Percentiles rank a stretch among this genome's conserved stretches.
Conservation (phyloP, 163 green algal genomes). For the Chlamydomonas reinhardtii region DNA sequence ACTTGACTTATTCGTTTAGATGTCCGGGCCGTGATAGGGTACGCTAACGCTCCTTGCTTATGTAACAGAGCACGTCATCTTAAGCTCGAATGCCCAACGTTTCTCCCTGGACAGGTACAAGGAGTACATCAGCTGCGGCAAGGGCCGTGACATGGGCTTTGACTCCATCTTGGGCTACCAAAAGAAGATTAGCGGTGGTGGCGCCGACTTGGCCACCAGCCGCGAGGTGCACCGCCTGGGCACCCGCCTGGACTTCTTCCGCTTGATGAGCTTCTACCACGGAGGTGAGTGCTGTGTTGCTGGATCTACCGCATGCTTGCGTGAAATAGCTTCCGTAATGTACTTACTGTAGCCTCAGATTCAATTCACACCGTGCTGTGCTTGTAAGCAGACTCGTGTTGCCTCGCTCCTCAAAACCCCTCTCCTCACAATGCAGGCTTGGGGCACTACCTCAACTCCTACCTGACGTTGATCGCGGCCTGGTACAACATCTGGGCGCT, state of each 20-base stretch:
- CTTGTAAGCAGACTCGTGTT: too few relatives aligned
- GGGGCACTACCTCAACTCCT: constrained; percentile 91
- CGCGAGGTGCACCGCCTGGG: constrained; percentile 86
- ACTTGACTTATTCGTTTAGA: too few relatives aligned
- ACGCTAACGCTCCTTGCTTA: too few relatives aligned
- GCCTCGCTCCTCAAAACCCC: too few relatives aligned
- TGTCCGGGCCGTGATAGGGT: too few relatives aligned
- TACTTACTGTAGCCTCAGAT: neutral
- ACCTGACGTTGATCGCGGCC: constrained; percentile 77
- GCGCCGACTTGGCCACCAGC: constrained; percentile 89
- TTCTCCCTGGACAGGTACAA: constrained; percentile 76
- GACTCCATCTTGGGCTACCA: constrained; percentile 93
- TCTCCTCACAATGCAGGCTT: too few relatives aligned
- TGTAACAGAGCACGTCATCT: too few relatives aligned
- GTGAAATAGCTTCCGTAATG: too few relatives aligned
- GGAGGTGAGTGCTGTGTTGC: constrained; percentile 51
- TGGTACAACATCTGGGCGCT: constrained; percentile 83
- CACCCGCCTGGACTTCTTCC: constrained; percentile 88
- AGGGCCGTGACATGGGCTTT: constrained; percentile 94
- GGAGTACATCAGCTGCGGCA: constrained; percentile 92
- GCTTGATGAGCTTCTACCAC: constrained; percentile 87
- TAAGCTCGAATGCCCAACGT: too few relatives aligned
- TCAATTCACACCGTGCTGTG: too few relatives aligned
- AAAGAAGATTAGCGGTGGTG: constrained; percentile 83
- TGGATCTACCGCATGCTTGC: too few relatives aligned